phyloP scores from a whole-genome alignment of 257 asterid genomes.

The Marsdenia floribunda region DNA sequence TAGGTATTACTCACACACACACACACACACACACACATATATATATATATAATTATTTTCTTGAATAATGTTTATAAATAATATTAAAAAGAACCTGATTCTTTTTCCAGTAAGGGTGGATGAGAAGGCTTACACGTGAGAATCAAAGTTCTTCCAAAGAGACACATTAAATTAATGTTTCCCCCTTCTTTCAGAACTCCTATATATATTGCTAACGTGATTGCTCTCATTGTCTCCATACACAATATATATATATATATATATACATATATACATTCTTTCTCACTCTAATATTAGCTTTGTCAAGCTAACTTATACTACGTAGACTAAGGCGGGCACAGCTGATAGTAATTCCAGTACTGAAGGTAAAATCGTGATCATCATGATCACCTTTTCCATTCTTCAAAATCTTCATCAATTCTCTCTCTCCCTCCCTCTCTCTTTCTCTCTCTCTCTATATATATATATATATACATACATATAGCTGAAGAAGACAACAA shows the following conservation, averaged over 20 bases:
- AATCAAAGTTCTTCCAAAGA: conserved; percentile 52
- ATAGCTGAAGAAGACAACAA: too few species aligned
- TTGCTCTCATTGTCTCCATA: conserved; percentile 8
- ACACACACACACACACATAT: too few species aligned
- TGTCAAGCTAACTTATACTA: background rate
- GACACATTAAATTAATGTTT: conserved; percentile 28
- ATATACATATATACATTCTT: background rate
- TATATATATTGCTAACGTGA: conserved; percentile 6
- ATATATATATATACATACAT: too few species aligned
- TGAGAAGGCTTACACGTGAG: conserved; percentile 39
- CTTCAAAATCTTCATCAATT: too few species aligned
- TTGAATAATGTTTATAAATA: too few species aligned
- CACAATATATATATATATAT: background rate
- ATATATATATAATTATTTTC: too few species aligned
- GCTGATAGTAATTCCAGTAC: background rate
- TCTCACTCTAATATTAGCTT: background rate
- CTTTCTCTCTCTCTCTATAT: too few species aligned
- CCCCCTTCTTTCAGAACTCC: conserved; percentile 8
- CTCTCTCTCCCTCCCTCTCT: too few species aligned
- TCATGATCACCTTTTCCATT: too few species aligned
- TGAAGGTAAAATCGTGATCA: background rate
- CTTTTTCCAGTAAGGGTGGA: conserved; percentile 47
- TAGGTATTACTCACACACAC: too few species aligned
- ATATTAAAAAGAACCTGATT: conserved; percentile 46
- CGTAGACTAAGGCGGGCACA: background rate